Evolutionary conservation across 345 rosid species (phyloP).

Genomic region (Gossypium raimondii): DNA sequence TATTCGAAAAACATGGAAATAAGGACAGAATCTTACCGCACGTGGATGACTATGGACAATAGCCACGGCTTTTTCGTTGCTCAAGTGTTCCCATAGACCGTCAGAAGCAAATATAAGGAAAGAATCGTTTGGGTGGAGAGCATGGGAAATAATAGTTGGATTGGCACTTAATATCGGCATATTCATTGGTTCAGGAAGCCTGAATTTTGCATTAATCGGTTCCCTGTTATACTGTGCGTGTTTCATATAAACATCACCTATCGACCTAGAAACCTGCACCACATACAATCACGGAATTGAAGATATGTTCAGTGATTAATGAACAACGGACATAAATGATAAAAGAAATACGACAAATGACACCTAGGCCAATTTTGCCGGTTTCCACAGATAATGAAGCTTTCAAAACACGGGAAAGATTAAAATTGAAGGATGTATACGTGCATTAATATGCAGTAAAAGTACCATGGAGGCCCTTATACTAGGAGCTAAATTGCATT

Average conservation of each 20-base stretch:
- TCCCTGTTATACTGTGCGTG: conserved; percentile 55
- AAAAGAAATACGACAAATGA: neutral
- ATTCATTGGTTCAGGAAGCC: conserved; percentile 69
- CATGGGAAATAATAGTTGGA: conserved; percentile 60
- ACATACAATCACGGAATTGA: conserved; percentile 15
- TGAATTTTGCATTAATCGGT: conserved; percentile 60
- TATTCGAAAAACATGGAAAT: no score
- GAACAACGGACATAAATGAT: neutral
- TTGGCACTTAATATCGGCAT: conserved; percentile 71
- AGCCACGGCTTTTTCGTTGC: conserved; percentile 79
- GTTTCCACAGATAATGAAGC: neutral
- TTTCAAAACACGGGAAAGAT: neutral
- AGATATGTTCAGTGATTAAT: neutral
- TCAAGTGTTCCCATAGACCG: conserved; percentile 95
- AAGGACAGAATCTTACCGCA: conserved; percentile 45
- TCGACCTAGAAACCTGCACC: conserved; percentile 78
- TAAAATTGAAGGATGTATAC: neutral
- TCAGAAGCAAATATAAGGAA: conserved; percentile 93
- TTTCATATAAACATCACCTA: conserved; percentile 87
- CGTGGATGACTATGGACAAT: conserved; percentile 74
- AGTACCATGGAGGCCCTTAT: no score
- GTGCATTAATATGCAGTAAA: neutral
- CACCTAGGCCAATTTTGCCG: neutral
- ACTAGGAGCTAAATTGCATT: no score
- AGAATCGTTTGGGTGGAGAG: conserved; percentile 72